phyloP scores from a whole-genome alignment of 805 yeast genomes.

The Kodamaea hsintzibuensis region DNA sequence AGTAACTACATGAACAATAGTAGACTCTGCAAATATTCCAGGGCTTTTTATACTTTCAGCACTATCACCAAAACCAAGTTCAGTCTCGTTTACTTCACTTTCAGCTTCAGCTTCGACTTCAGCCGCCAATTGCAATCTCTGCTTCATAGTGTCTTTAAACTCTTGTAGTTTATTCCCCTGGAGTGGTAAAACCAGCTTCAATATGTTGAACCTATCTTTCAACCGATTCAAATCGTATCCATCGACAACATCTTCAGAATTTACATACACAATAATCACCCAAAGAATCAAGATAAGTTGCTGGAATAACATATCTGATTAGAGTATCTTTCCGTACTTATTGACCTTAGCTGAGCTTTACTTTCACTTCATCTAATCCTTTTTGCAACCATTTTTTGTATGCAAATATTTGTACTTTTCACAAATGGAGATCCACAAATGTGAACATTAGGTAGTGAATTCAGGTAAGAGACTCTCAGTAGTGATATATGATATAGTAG shows the following conservation, averaged over 20 bases:
- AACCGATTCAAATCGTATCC: background rate
- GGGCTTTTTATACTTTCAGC: background rate
- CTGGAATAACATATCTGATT: background rate
- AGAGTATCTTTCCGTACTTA: background rate
- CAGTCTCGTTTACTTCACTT: background rate
- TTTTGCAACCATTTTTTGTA: background rate
- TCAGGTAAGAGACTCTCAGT: background rate
- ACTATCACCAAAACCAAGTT: background rate
- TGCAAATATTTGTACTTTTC: background rate
- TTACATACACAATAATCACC: background rate
- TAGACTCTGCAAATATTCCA: background rate
- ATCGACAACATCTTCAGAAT: background rate
- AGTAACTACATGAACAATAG: background rate
- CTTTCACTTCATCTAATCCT: background rate
- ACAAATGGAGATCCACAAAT: constrained; percentile 3
- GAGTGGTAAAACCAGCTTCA: constrained; percentile 8
- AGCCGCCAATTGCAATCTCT: background rate
- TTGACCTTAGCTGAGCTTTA: background rate
- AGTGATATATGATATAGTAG: too few species aligned
- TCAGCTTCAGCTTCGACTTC: background rate
- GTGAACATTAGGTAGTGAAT: background rate
- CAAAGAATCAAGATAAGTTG: background rate
- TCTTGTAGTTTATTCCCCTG: constrained; percentile 3
- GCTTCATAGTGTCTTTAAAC: background rate
- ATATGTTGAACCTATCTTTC: constrained; percentile 5